Conservation (phyloP, 441 rosid species). For the Eutrema salsugineum region DNA sequence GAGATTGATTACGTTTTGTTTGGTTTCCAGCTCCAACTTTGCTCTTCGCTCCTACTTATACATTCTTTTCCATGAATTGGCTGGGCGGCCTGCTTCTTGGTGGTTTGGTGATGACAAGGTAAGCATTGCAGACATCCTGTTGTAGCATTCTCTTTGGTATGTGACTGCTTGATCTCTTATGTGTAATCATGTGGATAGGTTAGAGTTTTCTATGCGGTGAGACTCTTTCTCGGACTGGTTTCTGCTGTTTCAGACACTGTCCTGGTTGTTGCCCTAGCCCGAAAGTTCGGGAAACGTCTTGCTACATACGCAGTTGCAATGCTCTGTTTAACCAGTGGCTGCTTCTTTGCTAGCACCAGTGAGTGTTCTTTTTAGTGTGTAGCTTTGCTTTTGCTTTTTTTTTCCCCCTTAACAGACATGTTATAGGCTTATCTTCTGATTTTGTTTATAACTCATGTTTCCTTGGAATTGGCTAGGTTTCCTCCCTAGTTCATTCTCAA, state of each 20-base stretch:
- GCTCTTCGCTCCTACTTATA: constrained; percentile 91
- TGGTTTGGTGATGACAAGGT: constrained; percentile 80
- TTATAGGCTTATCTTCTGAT: neutral
- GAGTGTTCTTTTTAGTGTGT: constrained; percentile 35
- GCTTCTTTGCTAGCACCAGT: constrained; percentile 99
- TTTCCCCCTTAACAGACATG: neutral
- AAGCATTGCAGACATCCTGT: constrained; percentile 21
- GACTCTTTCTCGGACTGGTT: constrained; percentile 80
- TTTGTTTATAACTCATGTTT: neutral
- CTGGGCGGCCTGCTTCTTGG: constrained; percentile 84
- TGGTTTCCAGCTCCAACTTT: constrained; percentile 72
- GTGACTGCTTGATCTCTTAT: neutral
- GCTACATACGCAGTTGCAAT: constrained; percentile 89
- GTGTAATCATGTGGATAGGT: constrained; percentile 43
- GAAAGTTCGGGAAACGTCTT: constrained; percentile 86
- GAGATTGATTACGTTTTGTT: neutral
- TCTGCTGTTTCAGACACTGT: constrained; percentile 82
- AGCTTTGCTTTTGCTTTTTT: neutral
- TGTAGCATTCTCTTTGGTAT: neutral
- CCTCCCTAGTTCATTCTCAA: constrained; percentile 94
- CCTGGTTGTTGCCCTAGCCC: constrained; percentile 82
- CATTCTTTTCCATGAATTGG: constrained; percentile 72
- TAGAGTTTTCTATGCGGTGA: constrained; percentile 87
- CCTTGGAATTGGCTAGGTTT: constrained; percentile 51
- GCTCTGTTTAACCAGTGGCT: constrained; percentile 96